phyloP scores from a whole-genome alignment of 495 filamentous ascomycete species.

The Clohesyomyces aquaticus region DNA sequence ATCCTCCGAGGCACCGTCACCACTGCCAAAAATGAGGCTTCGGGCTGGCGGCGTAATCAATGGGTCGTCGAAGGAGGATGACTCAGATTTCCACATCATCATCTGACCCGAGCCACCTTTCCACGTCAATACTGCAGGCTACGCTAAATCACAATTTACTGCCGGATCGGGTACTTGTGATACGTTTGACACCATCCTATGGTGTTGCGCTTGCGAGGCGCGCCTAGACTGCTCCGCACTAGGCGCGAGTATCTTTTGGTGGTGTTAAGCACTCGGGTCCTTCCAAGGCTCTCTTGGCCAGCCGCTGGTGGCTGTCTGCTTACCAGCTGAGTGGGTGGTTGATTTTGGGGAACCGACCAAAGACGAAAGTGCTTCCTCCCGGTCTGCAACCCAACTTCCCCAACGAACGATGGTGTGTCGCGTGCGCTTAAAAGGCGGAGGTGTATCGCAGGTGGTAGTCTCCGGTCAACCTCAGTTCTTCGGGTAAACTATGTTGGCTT shows the following conservation, averaged over 20 bases:
- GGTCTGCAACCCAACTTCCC: not conserved
- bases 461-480: not conserved
- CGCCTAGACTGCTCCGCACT: slow-evolving; percentile 3
- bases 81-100: slow-evolving; percentile 2
- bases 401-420: not conserved
- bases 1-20: slow-evolving; percentile 33
- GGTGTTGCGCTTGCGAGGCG: not conserved
- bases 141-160: not conserved
- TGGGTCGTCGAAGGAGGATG: slow-evolving; percentile 34
- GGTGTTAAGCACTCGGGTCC: not conserved
- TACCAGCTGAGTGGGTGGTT: slow-evolving; percentile 27
- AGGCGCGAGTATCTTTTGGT: not conserved
- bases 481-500: not conserved
- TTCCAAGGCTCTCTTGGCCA: slow-evolving; percentile 10
- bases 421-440: not conserved
- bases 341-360: not conserved
- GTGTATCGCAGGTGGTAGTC: not conserved
- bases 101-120: slow-evolving; percentile 3
- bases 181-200: slow-evolving; percentile 1
- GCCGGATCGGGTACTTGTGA: not conserved
- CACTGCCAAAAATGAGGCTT: slow-evolving; percentile 13
- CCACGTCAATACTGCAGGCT: not conserved
- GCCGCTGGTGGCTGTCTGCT: slow-evolving; percentile 29
- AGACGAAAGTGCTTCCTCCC: not conserved
- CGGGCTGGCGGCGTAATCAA: slow-evolving; percentile 36